These are phyloP conservation scores for Saposhnikovia divaricata DNA, from an alignment of 129 eudicot species.

Conservation along the genomic window DNA sequence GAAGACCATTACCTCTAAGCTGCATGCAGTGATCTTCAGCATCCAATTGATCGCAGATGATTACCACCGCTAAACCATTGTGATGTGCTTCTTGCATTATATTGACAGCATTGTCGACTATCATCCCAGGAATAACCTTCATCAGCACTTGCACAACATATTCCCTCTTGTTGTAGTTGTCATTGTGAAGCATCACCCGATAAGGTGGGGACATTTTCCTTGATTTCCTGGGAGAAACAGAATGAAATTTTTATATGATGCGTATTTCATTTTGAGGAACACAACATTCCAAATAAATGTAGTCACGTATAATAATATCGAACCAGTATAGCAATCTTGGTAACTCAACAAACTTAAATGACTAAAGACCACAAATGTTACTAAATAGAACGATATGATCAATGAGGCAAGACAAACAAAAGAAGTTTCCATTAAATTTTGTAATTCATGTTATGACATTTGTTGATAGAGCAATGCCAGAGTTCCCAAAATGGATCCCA, in stretches of 20 bases:
- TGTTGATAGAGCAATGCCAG: background rate
- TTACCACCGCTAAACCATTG: slow-evolving; percentile 82
- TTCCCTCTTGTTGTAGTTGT: slow-evolving; percentile 84
- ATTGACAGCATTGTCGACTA: slow-evolving; percentile 78
- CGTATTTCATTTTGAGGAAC: background rate
- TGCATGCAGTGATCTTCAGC: slow-evolving; percentile 96
- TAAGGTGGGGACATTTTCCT: slow-evolving; percentile 92
- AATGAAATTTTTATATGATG: background rate
- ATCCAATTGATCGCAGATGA: slow-evolving; percentile 80
- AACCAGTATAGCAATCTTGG: background rate
- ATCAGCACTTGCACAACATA: slow-evolving; percentile 91
- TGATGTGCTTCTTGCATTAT: slow-evolving; percentile 95
- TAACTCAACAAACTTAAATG: background rate
- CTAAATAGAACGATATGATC: background rate
- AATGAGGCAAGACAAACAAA: background rate
- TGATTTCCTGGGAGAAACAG: slow-evolving; percentile 51
- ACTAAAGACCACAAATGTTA: background rate
- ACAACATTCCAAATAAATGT: background rate
- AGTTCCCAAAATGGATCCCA: background rate
- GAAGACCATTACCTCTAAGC: slow-evolving; percentile 85
- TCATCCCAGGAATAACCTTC: slow-evolving; percentile 98
- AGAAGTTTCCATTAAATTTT: background rate
- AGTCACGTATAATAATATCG: background rate
- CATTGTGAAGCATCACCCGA: slow-evolving; percentile 90
- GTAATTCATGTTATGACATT: background rate